Evolutionary conservation across 257 asterid species (phyloP).

Genomic region (Salvia miltiorrhiza): DNA sequence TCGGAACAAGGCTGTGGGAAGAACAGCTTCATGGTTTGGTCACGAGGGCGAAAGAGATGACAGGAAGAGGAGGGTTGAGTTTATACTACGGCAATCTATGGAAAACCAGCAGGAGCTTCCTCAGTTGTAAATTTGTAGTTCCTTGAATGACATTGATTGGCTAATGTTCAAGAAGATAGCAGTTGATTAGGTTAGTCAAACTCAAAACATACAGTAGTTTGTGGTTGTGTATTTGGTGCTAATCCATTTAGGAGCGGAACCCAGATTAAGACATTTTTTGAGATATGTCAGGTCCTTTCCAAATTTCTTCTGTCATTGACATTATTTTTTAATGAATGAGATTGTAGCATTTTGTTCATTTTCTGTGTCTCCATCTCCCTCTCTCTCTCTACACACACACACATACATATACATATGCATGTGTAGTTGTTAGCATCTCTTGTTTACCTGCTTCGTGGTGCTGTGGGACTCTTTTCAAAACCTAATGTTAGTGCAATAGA

Average conservation of each 20-base stretch:
- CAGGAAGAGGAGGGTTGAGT: conserved; percentile 87
- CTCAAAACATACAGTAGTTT: conserved; percentile 44
- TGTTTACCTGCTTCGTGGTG: background rate
- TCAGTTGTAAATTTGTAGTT: conserved; percentile 74
- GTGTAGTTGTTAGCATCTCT: conserved; percentile 1
- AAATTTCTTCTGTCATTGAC: conserved; percentile 27
- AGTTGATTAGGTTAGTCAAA: conserved; percentile 64
- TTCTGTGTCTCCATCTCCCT: background rate
- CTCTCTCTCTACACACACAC: background rate
- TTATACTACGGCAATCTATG: conserved; percentile 63
- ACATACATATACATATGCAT: background rate
- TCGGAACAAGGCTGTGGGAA: conserved; percentile 52
- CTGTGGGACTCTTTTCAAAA: background rate
- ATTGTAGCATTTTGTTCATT: conserved; percentile 20
- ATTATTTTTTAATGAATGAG: conserved; percentile 32
- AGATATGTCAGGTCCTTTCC: conserved; percentile 43
- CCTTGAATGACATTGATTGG: conserved; percentile 40
- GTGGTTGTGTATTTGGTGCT: conserved; percentile 61
- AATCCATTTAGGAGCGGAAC: conserved; percentile 39
- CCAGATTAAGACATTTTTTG: conserved; percentile 51
- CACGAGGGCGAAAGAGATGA: conserved; percentile 86
- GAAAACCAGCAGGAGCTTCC: conserved; percentile 82
- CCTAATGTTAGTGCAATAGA: background rate
- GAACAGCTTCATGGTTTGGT: conserved; percentile 54
- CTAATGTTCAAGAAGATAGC: conserved; percentile 38